Evolutionary conservation across 257 asterid genomes (phyloP), one percentile per base, ranked within the genome.

Genomic region (Solanum piurae): DNA sequence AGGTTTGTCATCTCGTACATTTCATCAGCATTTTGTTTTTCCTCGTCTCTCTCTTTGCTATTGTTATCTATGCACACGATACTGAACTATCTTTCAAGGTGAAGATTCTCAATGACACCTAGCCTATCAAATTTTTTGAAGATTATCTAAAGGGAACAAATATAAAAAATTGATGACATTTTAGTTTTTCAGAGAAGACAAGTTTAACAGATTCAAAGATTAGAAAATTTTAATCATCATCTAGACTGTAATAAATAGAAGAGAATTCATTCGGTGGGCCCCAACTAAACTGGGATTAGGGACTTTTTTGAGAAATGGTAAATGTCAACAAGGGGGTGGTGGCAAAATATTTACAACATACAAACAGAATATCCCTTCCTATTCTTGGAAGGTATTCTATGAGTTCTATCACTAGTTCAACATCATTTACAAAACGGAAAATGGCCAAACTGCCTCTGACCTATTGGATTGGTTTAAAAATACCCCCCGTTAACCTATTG

Each of bases 1-100:
- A 95, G 93, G 98, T 94, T 86, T 79, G 62, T 14, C 40, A 46
- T 79, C 40, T 79, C 3, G 66, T 44, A 79, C 37, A 44, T 79
- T 8, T 44, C 66, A 44, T 79, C 62, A 44, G 27, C 66, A 14
- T 16, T 79, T 79, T 79, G 40, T 9, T 79, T 76, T 79, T 79
- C 27, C 85, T 79, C 25, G 38, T 44, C 18, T 79, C 85, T 79
- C 18, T 44, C 40, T 27, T 75, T n/a, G 21, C 83, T 75, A 38
- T 75, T 14, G 55, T 75, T 79, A 29, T 79, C 66, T 44, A 79
- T 40, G 62, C 34, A 52, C 66, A 79, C 60, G 20, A 44, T 44
- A 44, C 85, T 44, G 85, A 79, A 27, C 14, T 25, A 23, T 79
- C 37, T 77, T 42, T 77, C 84, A n/a, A 42, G 84, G 62, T 20